Evolutionary conservation across 345 rosid genomes (phyloP).

Genomic region (Crucihimalaya himalaica): DNA sequence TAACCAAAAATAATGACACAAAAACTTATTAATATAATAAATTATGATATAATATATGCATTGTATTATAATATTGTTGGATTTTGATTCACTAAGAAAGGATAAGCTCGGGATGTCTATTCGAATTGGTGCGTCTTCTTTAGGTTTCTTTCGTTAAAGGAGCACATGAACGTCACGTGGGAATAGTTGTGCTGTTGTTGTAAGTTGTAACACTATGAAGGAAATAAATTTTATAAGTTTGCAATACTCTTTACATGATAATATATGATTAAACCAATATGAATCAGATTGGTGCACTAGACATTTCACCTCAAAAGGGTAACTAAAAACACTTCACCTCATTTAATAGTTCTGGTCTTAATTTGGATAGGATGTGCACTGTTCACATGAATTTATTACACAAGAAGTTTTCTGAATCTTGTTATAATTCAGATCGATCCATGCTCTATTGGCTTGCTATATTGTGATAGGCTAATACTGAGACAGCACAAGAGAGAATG

Average conservation of each 20-base stretch:
- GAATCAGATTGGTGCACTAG: background rate
- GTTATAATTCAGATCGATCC: conserved; percentile 20
- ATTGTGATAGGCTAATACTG: conserved; percentile 19
- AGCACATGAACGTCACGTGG: conserved; percentile 28
- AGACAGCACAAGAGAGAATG: conserved; percentile 27
- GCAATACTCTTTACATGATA: too few relatives aligned
- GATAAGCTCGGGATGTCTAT: conserved; percentile 1
- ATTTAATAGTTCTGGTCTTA: background rate
- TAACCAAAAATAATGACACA: background rate
- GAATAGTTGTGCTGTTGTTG: background rate
- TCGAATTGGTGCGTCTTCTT: conserved; percentile 9
- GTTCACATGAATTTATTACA: conserved; percentile 34
- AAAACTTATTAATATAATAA: background rate
- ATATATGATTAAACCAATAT: too few relatives aligned
- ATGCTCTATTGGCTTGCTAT: conserved; percentile 24
- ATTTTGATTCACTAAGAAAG: background rate
- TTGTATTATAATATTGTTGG: background rate
- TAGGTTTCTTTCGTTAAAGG: background rate
- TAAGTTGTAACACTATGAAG: too few relatives aligned
- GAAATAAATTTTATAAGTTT: too few relatives aligned
- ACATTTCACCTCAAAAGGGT: background rate
- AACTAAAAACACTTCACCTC: background rate
- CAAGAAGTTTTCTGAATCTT: conserved; percentile 2
- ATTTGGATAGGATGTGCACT: background rate
- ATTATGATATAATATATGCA: background rate